Percentiles rank a stretch among this genome's conserved stretches.
phyloP scores from a whole-genome alignment of 176 grass and related monocot genomes.

The Calamus simplicifolius region DNA sequence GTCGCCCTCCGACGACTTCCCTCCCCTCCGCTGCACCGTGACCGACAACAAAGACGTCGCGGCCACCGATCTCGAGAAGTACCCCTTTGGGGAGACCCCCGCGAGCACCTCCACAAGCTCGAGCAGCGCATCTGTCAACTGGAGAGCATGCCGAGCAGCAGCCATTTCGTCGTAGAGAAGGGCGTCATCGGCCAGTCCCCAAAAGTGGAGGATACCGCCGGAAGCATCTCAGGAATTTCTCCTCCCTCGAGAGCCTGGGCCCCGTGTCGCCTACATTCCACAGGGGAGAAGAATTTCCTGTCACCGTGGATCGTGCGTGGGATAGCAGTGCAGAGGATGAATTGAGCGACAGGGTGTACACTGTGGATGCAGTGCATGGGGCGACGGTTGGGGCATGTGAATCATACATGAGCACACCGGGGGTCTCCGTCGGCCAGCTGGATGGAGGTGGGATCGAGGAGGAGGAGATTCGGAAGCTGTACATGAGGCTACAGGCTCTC shows the following conservation, averaged over 20 bases:
- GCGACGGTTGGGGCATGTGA: slow-evolving; percentile 26
- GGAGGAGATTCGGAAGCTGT: slow-evolving; percentile 55
- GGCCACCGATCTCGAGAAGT: slow-evolving; percentile 25
- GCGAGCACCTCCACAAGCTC: background rate
- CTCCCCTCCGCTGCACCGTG: slow-evolving; percentile 3
- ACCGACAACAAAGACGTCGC: background rate
- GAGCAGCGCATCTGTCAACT: slow-evolving; percentile 27
- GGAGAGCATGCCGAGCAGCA: slow-evolving; percentile 22
- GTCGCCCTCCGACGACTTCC: slow-evolving; percentile 8
- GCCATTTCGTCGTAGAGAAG: slow-evolving; percentile 1
- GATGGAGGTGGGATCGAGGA: slow-evolving; percentile 22
- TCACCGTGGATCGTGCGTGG: slow-evolving; percentile 1
- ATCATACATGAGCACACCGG: slow-evolving; percentile 21
- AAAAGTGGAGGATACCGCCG: background rate
- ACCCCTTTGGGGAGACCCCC: slow-evolving; percentile 9
- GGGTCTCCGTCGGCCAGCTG: slow-evolving; percentile 22
- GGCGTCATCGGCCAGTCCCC: slow-evolving; percentile 25
- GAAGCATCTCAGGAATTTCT: slow-evolving; percentile 17
- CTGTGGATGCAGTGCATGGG: slow-evolving; percentile 49
- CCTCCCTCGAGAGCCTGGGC: slow-evolving; percentile 2
- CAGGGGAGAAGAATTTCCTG: slow-evolving; percentile 27
- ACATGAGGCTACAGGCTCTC: slow-evolving; percentile 42
- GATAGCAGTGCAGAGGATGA: slow-evolving; percentile 16
- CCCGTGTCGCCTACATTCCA: background rate
- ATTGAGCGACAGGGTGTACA: slow-evolving; percentile 39